These are phyloP conservation scores for Aurantiochytrium sp. DNA, from an alignment of 108 stramenopile species.

Conservation along the genomic window DNA sequence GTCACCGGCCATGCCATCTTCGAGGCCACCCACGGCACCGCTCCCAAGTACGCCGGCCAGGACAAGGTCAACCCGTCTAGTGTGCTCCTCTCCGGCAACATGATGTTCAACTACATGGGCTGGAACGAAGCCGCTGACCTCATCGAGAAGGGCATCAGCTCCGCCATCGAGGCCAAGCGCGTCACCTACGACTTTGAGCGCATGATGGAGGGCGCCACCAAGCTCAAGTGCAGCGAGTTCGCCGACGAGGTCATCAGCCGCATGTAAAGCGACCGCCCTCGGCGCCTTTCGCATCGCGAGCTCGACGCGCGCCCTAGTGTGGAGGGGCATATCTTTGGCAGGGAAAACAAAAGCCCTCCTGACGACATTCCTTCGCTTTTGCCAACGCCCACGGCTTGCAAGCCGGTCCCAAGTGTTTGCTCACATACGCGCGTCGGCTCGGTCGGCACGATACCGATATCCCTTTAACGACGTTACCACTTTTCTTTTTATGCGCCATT, in stretches of 20 bases:
- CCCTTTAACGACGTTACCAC: no score
- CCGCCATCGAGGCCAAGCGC: conserved; percentile 28
- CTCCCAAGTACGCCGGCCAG: conserved; percentile 38
- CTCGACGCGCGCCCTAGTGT: no score
- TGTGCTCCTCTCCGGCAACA: conserved; percentile 37
- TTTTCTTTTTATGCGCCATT: no score
- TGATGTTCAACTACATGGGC: conserved; percentile 37
- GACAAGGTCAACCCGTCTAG: conserved; percentile 39
- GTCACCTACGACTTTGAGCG: conserved; percentile 41
- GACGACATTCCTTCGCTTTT: no score
- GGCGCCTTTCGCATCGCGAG: neutral
- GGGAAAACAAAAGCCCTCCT: neutral
- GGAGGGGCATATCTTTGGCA: no score
- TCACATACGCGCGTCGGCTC: no score
- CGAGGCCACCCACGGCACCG: conserved; percentile 41
- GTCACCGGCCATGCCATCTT: conserved; percentile 41
- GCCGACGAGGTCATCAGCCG: conserved; percentile 31
- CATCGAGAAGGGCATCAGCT: conserved; percentile 32
- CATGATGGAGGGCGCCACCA: conserved; percentile 36
- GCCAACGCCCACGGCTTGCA: no score
- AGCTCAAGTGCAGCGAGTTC: conserved; percentile 41
- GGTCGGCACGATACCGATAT: no score
- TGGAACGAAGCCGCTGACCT: conserved; percentile 43
- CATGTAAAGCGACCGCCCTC: conserved; percentile 3
- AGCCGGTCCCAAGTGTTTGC: no score